phyloP scores from a whole-genome alignment of 2,329 filamentous ascomycete species.

The Emmonsia crescens region DNA sequence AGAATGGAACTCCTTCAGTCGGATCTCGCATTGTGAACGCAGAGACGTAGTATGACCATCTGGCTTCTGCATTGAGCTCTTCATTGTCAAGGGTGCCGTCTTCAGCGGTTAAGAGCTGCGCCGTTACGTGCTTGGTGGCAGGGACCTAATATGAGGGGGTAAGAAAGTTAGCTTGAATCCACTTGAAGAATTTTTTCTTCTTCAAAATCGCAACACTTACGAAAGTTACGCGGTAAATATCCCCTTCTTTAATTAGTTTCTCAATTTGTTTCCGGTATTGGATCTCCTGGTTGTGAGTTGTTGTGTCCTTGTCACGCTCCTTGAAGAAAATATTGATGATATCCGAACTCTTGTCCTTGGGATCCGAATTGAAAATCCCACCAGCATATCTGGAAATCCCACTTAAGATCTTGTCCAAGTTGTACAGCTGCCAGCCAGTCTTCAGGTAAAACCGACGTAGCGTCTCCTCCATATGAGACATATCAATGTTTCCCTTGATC shows the following conservation, averaged over 20 bases:
- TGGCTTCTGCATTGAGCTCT: conserved; percentile 50
- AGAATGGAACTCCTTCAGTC: conserved; percentile 64
- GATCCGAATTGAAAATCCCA: conserved; percentile 72
- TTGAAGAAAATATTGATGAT: conserved; percentile 78
- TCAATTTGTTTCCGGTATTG: conserved; percentile 85
- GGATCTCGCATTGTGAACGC: conserved; percentile 81
- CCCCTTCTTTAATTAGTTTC: conserved; percentile 83
- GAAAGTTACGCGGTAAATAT: conserved; percentile 81
- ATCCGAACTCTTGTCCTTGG: conserved; percentile 87
- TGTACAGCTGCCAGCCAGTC: conserved; percentile 87
- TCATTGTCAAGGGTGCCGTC: conserved; percentile 68
- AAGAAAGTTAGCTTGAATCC: conserved; percentile 18
- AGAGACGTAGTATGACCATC: conserved; percentile 93
- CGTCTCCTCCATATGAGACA: conserved; percentile 75
- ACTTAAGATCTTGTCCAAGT: conserved; percentile 76
- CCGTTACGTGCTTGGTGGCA: conserved; percentile 53
- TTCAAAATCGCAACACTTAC: conserved; percentile 49
- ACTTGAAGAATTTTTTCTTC: neutral
- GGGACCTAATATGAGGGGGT: conserved; percentile 45
- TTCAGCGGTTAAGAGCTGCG: conserved; percentile 79
- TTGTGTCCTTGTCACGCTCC: conserved; percentile 71
- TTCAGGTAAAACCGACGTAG: conserved; percentile 84
- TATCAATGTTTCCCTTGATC: conserved; percentile 70
- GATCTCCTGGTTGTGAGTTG: conserved; percentile 81
- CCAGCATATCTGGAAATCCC: conserved; percentile 71